These are phyloP conservation scores for Pyrus pyrifolia DNA, from an alignment of 306 rosid species.

Conservation along the genomic window DNA sequence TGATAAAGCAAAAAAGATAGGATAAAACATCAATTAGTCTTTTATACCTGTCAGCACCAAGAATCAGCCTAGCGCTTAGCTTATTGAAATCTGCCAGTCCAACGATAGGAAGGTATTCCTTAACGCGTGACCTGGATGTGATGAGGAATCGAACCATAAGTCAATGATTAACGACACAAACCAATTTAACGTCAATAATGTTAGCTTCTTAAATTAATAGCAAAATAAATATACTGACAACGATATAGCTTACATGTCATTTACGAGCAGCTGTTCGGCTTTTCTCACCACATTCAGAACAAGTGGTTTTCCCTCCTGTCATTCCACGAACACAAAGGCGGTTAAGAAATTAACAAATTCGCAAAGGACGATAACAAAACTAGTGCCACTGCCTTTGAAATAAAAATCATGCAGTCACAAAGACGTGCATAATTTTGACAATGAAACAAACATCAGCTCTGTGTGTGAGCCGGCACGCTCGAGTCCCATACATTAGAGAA, in stretches of 20 bases:
- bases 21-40: not conserved
- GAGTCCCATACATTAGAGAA: not conserved
- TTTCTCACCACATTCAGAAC: conserved; percentile 82
- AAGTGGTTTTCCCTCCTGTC: conserved; percentile 94
- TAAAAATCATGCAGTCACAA: not conserved
- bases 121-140: conserved; percentile 61
- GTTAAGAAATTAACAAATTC: not conserved
- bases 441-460: not conserved
- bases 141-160: not conserved
- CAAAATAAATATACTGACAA: not conserved
- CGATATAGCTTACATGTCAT: conserved; percentile 43
- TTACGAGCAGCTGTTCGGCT: conserved; percentile 69
- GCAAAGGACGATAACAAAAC: not conserved
- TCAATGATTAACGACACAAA: not conserved
- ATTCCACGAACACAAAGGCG: conserved; percentile 1
- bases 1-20: not conserved
- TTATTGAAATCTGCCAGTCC: conserved; percentile 87
- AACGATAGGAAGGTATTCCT: conserved; percentile 86
- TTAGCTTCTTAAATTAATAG: not conserved
- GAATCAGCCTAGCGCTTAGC: conserved; percentile 87
- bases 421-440: not conserved
- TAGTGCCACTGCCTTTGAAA: not conserved
- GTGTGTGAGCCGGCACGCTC: not conserved
- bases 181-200: not conserved
- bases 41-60: conserved; percentile 80